Conservation (phyloP, 108 stramenopile genomes). For the Cyclotella atomus region DNA sequence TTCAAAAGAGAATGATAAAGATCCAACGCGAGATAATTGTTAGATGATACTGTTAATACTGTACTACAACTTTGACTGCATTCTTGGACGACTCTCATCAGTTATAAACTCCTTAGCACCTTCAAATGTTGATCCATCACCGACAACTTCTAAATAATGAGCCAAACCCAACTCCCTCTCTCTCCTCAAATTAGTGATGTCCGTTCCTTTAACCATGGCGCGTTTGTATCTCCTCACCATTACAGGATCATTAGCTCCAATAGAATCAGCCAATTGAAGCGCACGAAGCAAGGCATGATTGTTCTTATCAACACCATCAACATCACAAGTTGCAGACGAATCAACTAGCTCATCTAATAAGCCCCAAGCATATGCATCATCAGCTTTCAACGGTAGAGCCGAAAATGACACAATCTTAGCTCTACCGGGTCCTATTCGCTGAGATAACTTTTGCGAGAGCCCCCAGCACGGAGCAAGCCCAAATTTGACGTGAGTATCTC, state of each 20-base stretch:
- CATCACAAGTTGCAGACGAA: neutral
- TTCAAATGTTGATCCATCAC: slow-evolving; percentile 59
- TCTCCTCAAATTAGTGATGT: slow-evolving; percentile 46
- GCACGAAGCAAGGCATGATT: slow-evolving; percentile 40
- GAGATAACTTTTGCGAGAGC: slow-evolving; percentile 48
- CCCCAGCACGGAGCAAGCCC: slow-evolving; percentile 67
- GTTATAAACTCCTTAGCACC: slow-evolving; percentile 54
- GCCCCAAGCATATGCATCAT: slow-evolving; percentile 51
- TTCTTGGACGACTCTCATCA: slow-evolving; percentile 36
- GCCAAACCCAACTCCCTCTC: slow-evolving; percentile 59
- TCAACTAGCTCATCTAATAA: slow-evolving; percentile 54
- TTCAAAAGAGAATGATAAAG: slow-evolving; percentile 47
- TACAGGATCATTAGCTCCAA: slow-evolving; percentile 40
- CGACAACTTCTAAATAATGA: slow-evolving; percentile 57
- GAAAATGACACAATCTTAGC: slow-evolving; percentile 53
- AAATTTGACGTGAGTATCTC: slow-evolving; percentile 67
- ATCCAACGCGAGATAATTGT: neutral
- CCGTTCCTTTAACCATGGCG: slow-evolving; percentile 56
- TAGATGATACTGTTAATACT: neutral
- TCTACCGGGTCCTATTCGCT: slow-evolving; percentile 51
- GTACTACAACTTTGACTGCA: slow-evolving; percentile 38
- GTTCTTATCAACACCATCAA: neutral
- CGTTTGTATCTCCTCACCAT: slow-evolving; percentile 65
- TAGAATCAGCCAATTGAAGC: slow-evolving; percentile 54
- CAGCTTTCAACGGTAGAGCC: slow-evolving; percentile 44